Base-by-base conservation (phyloP, 345 rosid genomes). In the Hirschfeldia incana region DNA sequence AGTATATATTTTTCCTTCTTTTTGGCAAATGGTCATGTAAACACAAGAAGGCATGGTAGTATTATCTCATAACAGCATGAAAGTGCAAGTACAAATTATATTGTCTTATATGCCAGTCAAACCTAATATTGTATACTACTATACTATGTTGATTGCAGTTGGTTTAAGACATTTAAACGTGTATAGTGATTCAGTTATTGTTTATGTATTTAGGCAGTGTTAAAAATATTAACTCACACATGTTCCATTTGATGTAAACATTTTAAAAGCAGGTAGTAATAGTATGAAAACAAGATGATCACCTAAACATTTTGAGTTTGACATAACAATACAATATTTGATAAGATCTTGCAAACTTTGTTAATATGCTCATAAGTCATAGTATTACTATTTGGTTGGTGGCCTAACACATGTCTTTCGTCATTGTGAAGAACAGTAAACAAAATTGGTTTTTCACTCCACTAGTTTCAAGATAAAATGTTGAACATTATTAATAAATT, bases 331-430 rank as follows among this genome's bases (percentile, higher is more conserved):
- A 77, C 65, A 36, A 70, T 70, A 70, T n/a, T 49, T 37, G 4
- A 58, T 58, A 33, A 57, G 46, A 37, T 3, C 15, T 13, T 58
- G 44, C 32, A 44, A 5, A 58, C 26, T 66, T 73, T 73, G 70
- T 79, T 73, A 46, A 67, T 72, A 73, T 73, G 68, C 33, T 73
- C 69, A 73, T 34, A 66, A 72, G 73, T 78, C 76, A 32, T 27
- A 51, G 0, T 79, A 74, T 74, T 66, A 67, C 82, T 74, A 13
- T 79, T 68, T 68, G 82, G 78, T 79, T 68, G 78, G 82, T 79
- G 70, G 82, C 82, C 82, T 74, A 79, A 79, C 78, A 79, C 75
- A 79, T 74, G 74, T 61, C 69, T 33, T 73, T 67, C 34, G 44
- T 74, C 75, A 59, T 68, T 59, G 27, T 26, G 27, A 59, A 61